These are phyloP conservation scores for Brassica cretica DNA, from an alignment of 345 rosid genomes.

Conservation along the genomic window DNA sequence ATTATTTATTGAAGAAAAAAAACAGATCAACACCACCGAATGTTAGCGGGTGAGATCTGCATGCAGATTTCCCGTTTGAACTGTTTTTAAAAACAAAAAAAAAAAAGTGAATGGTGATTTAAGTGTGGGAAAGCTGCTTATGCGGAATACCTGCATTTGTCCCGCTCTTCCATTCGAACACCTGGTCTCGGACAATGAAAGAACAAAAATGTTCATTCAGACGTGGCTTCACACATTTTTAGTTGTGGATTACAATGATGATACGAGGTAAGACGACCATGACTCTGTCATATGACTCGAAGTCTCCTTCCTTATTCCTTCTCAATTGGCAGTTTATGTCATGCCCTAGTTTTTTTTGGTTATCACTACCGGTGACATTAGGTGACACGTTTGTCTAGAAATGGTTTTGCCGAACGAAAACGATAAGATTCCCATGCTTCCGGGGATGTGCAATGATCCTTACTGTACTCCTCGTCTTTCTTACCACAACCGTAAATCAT, in stretches of 20 bases:
- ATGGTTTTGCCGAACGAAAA: neutral
- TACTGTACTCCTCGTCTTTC: neutral
- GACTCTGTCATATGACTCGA: neutral
- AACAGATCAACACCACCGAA: too few species aligned
- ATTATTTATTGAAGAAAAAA: too few species aligned
- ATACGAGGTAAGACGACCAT: neutral
- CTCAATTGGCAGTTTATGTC: neutral
- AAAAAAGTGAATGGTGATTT: too few species aligned
- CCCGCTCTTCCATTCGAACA: too few species aligned
- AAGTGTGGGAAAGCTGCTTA: too few species aligned
- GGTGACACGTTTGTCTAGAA: neutral
- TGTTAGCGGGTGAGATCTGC: too few species aligned
- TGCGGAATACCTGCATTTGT: too few species aligned
- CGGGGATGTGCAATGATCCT: conserved; percentile 44
- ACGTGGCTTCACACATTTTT: neutral
- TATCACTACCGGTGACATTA: neutral
- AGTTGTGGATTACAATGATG: neutral
- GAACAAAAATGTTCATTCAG: neutral
- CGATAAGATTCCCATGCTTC: neutral
- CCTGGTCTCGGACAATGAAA: neutral
- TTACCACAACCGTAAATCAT: neutral
- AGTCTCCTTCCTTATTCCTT: neutral
- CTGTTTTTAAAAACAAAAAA: too few species aligned
- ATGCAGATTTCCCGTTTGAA: too few species aligned
- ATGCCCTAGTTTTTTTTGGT: neutral